Conservation (phyloP, 768 basidiomycete genomes). For the Tulasnella sp. region DNA sequence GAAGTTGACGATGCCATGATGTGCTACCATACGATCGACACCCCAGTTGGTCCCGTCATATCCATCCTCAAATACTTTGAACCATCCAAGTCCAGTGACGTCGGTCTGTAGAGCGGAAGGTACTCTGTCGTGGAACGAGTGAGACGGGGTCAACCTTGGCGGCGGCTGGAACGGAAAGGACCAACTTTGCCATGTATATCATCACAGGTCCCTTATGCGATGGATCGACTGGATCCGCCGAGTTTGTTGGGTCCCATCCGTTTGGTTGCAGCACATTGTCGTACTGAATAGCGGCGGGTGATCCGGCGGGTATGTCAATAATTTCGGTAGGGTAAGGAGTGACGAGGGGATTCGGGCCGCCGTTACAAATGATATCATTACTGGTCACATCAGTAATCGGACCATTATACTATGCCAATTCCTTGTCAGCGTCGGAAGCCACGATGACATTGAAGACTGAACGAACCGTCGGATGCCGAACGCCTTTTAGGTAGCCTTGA, state of each 20-base stretch:
- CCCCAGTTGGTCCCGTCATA: constrained; percentile 28
- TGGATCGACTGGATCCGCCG: constrained; percentile 27
- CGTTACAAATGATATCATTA: constrained; percentile 46
- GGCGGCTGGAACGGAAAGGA: not conserved
- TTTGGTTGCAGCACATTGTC: constrained; percentile 39
- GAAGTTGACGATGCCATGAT: constrained; percentile 42
- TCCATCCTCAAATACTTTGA: constrained; percentile 39
- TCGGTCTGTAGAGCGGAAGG: constrained; percentile 33
- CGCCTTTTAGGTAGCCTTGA: constrained; percentile 12
- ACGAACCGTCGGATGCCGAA: constrained; percentile 20
- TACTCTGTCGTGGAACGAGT: constrained; percentile 21
- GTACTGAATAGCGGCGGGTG: constrained; percentile 42
- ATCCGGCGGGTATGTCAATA: constrained; percentile 41
- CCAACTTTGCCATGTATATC: constrained; percentile 35
- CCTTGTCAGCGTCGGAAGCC: not conserved
- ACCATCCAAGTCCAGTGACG: constrained; percentile 39
- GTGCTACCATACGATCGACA: constrained; percentile 36
- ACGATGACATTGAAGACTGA: not conserved
- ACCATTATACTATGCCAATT: constrained; percentile 21
- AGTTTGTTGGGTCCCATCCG: constrained; percentile 31
- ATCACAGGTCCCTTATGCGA: constrained; percentile 43
- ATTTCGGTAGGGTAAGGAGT: constrained; percentile 24
- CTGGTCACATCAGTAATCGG: constrained; percentile 48
- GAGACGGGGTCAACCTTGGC: not conserved
- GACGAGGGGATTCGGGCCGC: constrained; percentile 40